These are phyloP conservation scores for Aspergillus sp. DNA, from an alignment of 2,329 filamentous ascomycete species.

Conservation along the genomic window DNA sequence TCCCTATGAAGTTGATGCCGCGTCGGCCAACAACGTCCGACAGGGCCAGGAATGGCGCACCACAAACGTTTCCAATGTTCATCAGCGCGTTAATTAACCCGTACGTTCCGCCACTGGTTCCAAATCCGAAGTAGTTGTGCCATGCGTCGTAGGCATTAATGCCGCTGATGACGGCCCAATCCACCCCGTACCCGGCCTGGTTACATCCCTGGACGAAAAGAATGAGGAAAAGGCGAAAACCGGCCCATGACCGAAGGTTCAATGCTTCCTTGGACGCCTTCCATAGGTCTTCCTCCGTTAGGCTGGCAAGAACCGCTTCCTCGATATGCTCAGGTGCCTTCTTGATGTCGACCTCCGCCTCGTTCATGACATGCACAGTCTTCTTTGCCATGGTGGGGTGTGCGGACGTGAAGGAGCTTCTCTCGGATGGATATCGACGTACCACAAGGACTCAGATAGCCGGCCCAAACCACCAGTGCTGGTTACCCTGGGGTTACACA, in stretches of 20 bases:
- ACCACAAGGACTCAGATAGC: background rate
- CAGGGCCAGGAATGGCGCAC: conserved; percentile 51
- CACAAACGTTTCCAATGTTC: conserved; percentile 48
- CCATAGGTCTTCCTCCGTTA: conserved; percentile 49
- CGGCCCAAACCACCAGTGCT: background rate
- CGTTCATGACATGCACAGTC: background rate
- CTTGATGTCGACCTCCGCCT: background rate
- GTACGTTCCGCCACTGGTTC: conserved; percentile 39
- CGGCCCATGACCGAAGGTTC: conserved; percentile 41
- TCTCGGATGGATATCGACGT: background rate
- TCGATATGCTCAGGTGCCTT: conserved; percentile 35
- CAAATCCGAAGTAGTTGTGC: conserved; percentile 48
- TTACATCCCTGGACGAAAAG: conserved; percentile 51
- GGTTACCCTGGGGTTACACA: conserved; percentile 3
- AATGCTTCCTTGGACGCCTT: conserved; percentile 44
- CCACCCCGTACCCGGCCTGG: conserved; percentile 50
- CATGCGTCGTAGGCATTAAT: conserved; percentile 47
- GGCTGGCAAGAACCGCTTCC: conserved; percentile 46
- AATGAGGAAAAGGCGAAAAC: conserved; percentile 43
- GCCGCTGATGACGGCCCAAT: conserved; percentile 51
- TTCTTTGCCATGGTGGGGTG: background rate
- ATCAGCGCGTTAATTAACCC: conserved; percentile 50
- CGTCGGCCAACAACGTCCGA: conserved; percentile 54
- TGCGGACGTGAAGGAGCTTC: background rate
- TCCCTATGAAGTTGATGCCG: conserved; percentile 50